Base-by-base conservation (phyloP, 768 basidiomycete genomes). In the Boletus huronensis region DNA sequence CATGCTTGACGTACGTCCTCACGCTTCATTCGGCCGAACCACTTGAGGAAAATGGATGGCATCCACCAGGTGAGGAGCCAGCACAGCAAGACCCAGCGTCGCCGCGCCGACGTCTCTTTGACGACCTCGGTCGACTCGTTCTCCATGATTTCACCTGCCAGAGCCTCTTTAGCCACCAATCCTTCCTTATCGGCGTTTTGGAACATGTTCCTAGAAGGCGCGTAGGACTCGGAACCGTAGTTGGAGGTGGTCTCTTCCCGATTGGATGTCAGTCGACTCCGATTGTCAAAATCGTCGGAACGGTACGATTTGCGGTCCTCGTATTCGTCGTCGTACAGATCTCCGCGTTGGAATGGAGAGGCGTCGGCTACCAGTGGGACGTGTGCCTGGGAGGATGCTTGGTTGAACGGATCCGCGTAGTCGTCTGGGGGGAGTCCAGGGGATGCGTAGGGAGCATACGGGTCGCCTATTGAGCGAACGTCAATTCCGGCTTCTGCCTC, bases 191-290 rank as follows among this genome's bases (percentile, higher is more conserved):
- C 88, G 2, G 83, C 79, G 56, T 84, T 85, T 59, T 89, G 86
- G 81, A 98, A 97, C 95, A 97, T 98, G 63, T 97, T 97, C 31
- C 92, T 75, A 0, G 91, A 93, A 0, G 95, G 95, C 0, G 94
- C 95, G 63, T 97, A 98, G 0, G 89, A 90, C 66, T 97, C 94
- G 3, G 90, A 90, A 4, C 93, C 93, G 60, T 89, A 86, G 64
- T 90, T 88, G 0, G 90, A 93, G 43, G 78, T 78, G 0, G 85
- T 80, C 41, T 93, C 91, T 55, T 90, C 90, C 28, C 85, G 81
- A 57, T 88, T 81, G 51, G 84, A 87, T 0, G 90, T 91, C 49
- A 88, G 80, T 50, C 86, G 79, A 63, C 87, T 93, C 7, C 85
- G 83, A 8, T 82, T 84, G 61, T 94, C 93, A 57, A 82, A 91